Conservation (phyloP, 805 yeast species). For the Lipomyces oligophaga region DNA sequence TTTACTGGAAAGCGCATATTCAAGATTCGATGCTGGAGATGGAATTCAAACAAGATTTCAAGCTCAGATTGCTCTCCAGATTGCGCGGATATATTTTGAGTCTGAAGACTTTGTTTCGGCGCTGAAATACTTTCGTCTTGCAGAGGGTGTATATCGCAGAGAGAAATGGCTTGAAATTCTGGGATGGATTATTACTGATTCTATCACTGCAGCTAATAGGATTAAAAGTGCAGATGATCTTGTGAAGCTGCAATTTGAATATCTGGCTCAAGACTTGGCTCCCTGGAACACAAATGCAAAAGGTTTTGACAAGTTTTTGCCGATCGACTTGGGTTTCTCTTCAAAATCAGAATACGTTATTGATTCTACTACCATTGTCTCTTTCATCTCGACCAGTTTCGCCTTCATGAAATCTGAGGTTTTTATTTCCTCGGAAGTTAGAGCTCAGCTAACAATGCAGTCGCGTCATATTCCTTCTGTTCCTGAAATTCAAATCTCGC, state of each 20-base stretch:
- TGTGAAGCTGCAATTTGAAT: conserved; percentile 21
- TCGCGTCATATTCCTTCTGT: conserved; percentile 13
- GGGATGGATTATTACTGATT: conserved; percentile 37
- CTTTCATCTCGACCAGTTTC: conserved; percentile 15
- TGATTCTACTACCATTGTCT: conserved; percentile 8
- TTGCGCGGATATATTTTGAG: conserved; percentile 48
- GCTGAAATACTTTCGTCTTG: conserved; percentile 42
- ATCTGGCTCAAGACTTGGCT: conserved; percentile 7
- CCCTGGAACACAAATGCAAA: conserved; percentile 11
- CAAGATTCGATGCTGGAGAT: conserved; percentile 15
- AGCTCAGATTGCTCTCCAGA: conserved; percentile 30
- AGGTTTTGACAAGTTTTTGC: conserved; percentile 8
- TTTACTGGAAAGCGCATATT: conserved; percentile 18
- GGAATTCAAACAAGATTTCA: conserved; percentile 24
- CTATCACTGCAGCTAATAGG: conserved; percentile 39
- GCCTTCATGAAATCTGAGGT: conserved; percentile 16
- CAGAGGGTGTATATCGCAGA: conserved; percentile 40
- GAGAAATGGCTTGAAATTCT: conserved; percentile 45
- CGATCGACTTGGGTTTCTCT: neutral
- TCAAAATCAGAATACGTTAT: conserved; percentile 3
- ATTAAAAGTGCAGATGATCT: conserved; percentile 10
- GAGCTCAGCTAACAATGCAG: conserved; percentile 14
- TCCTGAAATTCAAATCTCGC: conserved; percentile 5
- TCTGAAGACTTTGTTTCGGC: conserved; percentile 42
- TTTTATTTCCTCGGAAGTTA: conserved; percentile 9